Percentiles rank a stretch among this genome's conserved stretches.
These are phyloP conservation scores for Scolecobasidium constrictum DNA, from an alignment of 2,329 filamentous ascomycete species.

Conservation along the genomic window DNA sequence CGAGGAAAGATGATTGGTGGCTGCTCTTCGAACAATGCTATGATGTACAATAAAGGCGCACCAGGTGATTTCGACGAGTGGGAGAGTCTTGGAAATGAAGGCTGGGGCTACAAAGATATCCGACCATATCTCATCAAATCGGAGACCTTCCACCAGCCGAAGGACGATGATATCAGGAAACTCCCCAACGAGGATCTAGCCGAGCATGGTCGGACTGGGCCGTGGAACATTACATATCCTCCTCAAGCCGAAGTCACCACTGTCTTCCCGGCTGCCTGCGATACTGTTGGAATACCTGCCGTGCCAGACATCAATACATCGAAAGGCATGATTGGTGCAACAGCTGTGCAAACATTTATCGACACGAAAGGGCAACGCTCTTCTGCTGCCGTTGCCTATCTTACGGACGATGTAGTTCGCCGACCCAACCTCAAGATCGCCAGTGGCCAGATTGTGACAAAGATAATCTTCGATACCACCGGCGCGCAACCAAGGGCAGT, in stretches of 20 bases:
- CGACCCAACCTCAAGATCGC: conserved; percentile 14
- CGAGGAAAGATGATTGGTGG: conserved; percentile 9
- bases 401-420: conserved; percentile 13
- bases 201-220: conserved; percentile 2
- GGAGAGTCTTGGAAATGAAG: conserved; percentile 5
- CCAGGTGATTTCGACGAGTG: conserved; percentile 9
- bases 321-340: conserved; percentile 13
- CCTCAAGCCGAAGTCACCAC: conserved; percentile 8
- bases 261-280: conserved; percentile 13
- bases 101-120: conserved; percentile 6
- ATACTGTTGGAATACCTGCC: conserved; percentile 13
- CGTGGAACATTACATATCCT: conserved; percentile 14
- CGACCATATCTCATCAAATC: background rate
- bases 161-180: background rate
- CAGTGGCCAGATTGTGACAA: conserved; percentile 13
- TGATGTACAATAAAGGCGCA: conserved; percentile 8
- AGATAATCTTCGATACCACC: conserved; percentile 14
- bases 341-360: conserved; percentile 14
- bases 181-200: background rate
- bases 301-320: conserved; percentile 13
- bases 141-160: conserved; percentile 7
- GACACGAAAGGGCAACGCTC: conserved; percentile 14
- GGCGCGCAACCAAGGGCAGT: conserved; percentile 12
- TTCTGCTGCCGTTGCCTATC: conserved; percentile 13
- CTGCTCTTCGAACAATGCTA: conserved; percentile 5